These are phyloP conservation scores for Tagetes erecta DNA, from an alignment of 129 eudicot genomes.

Conservation along the genomic window DNA sequence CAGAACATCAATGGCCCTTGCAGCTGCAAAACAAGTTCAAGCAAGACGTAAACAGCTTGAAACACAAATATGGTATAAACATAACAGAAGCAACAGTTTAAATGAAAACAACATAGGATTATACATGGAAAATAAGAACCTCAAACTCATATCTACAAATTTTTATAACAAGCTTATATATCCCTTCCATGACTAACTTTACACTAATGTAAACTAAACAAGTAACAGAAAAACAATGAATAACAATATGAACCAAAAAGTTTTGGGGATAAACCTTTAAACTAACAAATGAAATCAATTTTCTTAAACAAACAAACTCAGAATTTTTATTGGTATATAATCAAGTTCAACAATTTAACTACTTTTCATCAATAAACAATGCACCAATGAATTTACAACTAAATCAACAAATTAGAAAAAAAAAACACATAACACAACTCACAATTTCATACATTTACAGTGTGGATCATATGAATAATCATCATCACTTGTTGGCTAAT, in stretches of 20 bases:
- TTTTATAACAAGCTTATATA: not conserved
- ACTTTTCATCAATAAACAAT: not conserved
- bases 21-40: slow-evolving; percentile 42
- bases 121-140: not conserved
- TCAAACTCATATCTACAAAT: not conserved
- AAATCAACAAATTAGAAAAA: not conserved
- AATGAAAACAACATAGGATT: not conserved
- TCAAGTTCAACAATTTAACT: not conserved
- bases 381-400: not conserved
- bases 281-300: not conserved
- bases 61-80: not conserved
- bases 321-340: not conserved
- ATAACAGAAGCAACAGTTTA: not conserved
- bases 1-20: slow-evolving; percentile 67
- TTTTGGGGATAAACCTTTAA: not conserved
- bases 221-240: not conserved
- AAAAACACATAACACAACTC: no score
- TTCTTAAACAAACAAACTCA: not conserved
- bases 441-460: no score
- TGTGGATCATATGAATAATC: no score
- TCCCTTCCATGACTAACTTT: not conserved
- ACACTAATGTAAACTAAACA: not conserved
- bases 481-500: no score
- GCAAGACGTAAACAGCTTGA: not conserved
- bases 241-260: not conserved